Percentiles rank a stretch among this genome's conserved stretches.
These are phyloP conservation scores for Camelina neglecta DNA, from an alignment of 345 rosid species.

Conservation along the genomic window DNA sequence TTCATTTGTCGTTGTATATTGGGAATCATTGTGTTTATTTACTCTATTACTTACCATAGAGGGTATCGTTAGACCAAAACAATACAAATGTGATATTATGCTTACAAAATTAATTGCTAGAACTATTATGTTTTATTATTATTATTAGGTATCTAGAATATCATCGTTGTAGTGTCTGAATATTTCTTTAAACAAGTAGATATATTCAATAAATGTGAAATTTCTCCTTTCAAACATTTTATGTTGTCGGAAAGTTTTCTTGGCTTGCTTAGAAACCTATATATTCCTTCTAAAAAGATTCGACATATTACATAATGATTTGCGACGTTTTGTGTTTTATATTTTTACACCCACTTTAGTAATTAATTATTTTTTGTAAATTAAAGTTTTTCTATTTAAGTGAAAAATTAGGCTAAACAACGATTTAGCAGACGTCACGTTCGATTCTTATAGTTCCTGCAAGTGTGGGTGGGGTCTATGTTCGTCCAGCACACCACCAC, in stretches of 20 bases:
- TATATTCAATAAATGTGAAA: no score
- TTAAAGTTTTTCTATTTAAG: not conserved
- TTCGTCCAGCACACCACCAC: slow-evolving; percentile 33
- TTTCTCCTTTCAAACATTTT: no score
- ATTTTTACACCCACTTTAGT: not conserved
- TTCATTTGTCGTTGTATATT: slow-evolving; percentile 38
- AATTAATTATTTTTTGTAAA: not conserved
- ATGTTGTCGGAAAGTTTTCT: not conserved
- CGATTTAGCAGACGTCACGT: slow-evolving; percentile 23
- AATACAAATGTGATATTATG: slow-evolving; percentile 22
- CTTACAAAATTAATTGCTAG: slow-evolving; percentile 5
- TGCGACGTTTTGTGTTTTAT: not conserved
- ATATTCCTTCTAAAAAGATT: not conserved
- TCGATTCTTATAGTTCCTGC: not conserved
- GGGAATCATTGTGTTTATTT: slow-evolving; percentile 32
- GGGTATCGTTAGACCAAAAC: slow-evolving; percentile 29
- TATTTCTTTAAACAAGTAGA: slow-evolving; percentile 7
- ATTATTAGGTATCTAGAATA: not conserved
- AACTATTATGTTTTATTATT: slow-evolving; percentile 3
- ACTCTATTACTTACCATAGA: slow-evolving; percentile 17
- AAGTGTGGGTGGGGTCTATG: slow-evolving; percentile 21
- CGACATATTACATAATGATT: not conserved
- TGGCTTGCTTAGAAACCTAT: not conserved
- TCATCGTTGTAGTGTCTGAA: slow-evolving; percentile 6
- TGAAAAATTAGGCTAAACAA: not conserved